A percentile compares a stretch with the other conserved stretches of the same genome.
Evolutionary conservation across 208 protist species (phyloP).

Genomic region (Endotrypanum monterogeii): DNA sequence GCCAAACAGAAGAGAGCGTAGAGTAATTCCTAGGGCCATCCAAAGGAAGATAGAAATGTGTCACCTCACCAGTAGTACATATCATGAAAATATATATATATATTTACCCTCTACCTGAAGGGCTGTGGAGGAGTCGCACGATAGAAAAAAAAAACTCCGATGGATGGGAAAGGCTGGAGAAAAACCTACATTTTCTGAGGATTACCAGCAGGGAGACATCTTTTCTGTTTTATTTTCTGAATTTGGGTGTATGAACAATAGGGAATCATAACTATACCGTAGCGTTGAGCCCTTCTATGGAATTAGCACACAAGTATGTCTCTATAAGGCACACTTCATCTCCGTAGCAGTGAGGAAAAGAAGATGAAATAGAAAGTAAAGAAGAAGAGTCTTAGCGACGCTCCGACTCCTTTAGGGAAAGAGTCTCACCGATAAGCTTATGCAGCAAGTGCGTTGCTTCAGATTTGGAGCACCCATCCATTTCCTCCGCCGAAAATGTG

Average conservation of each 20-base stretch:
- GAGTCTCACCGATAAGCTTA: background rate
- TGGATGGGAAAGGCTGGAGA: background rate
- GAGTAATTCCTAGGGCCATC: background rate
- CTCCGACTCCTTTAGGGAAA: background rate
- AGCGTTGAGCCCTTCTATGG: background rate
- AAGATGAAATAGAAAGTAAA: background rate
- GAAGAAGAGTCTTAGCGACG: background rate
- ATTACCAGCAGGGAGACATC: too few species aligned
- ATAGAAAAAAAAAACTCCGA: background rate
- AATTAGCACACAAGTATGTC: background rate
- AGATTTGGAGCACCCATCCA: slow-evolving; percentile 7
- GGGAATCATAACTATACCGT: background rate
- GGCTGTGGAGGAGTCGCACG: too few species aligned
- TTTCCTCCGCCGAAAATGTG: slow-evolving; percentile 1
- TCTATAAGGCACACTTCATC: background rate
- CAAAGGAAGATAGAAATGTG: background rate
- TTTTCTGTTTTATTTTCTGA: background rate
- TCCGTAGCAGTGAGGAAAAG: background rate
- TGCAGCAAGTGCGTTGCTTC: slow-evolving; percentile 1
- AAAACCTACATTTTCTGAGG: background rate
- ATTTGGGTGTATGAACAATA: background rate
- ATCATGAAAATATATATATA: too few species aligned
- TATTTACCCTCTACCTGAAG: too few species aligned
- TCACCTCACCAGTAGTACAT: background rate
- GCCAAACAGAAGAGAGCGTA: background rate